Base-by-base conservation (phyloP, 2,329 filamentous ascomycete species). In the Passalora sequoiae region DNA sequence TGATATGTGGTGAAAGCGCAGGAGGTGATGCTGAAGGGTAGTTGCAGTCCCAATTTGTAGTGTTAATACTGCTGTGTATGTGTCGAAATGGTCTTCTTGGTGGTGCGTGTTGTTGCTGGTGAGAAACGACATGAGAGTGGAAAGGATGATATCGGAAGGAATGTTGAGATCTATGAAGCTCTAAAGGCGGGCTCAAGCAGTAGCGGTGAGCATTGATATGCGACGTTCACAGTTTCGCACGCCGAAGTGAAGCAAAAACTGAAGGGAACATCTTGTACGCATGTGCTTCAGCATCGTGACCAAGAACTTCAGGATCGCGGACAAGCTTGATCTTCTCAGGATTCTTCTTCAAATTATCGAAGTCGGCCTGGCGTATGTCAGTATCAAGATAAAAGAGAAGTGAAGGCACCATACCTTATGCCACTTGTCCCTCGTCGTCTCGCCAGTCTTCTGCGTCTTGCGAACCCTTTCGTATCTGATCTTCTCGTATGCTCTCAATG, bases 221-320 rank as follows among this genome's bases (percentile, higher is more conserved):
- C 6, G 9, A 31, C n/a, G 7, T 19, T 17, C 15, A 20, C 12
- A 25, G 19, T 29, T 13, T 13, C 9, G 27, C 7, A 20, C 15
- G 17, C 8, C n/a, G 17, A 30, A 43, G 25, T 38, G 40, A 38
- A 36, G 31, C 40, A 25, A 43, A 16, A 30, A 28, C 15, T 33
- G 24, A 24, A 13, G 3, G 31, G 38, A 37, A 38, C 3, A 17
- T 19, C 13, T 30, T 17, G 27, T 43, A 43, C 10, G 70, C 69
- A 49, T 72, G 66, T 29, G 57, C 61, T 60, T 75, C 72, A 19
- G 70, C 67, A 50, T 76, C 72, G 49, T 73, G 71, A 24, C 65
- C 59, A 10, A 75, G 61, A 9, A 75, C 60, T 70, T 72, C 75
- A 39, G 64, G 67, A 50, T 74, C 70, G 24, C 71, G 63, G 4